Evolutionary conservation across 345 rosid genomes (phyloP), one percentile per base, ranked within the genome.

Genomic region (Angophora floribunda): DNA sequence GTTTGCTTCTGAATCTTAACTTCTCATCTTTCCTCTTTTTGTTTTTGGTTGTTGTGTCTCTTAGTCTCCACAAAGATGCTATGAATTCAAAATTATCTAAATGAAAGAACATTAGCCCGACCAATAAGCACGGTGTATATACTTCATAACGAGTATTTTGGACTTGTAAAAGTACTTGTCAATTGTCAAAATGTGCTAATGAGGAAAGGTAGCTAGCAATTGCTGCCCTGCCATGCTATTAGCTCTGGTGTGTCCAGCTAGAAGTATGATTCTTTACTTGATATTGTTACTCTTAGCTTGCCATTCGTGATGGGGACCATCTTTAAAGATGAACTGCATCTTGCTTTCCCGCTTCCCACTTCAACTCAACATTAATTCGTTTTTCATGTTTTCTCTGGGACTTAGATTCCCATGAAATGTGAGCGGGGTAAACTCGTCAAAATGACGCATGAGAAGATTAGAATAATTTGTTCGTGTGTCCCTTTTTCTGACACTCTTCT

Each of bases 1-100:
- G 96, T 94, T 41, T 85, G 86, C 85, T 80, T 80, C 52, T 70
- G 36, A 70, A 70, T 70, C 47, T 70, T 9, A 19, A 32, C 80
- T 32, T 70, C 45, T 32, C 10, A 70, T 70, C 80, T 70, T 70
- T 70, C 24, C 47, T 32, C 22, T 32, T 41, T 24, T 52, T 67
- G 47, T 44, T 49, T 47, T 44, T 51, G 16, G 45, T 87, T 85
- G 32, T 30, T n/a, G 36, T 53, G 36, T 3, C 61, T 55, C 1
- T n/a, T 86, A 59, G 22, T 87, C 14, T 44, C 51, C 85, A 7
- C 12, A 16, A 10, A 16, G 24, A 26, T 36, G 45, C 45, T 2
- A 70, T 32, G 24, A 14, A 32, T 45, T 17, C 45, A 32, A 70
- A 70, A 70, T 22, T 70, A 70, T 32, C 45, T 16, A 32, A 17